A percentile compares a stretch with the other conserved stretches of the same genome.
Conservation (phyloP, 768 basidiomycete genomes). For the Chalciporus chontae region DNA sequence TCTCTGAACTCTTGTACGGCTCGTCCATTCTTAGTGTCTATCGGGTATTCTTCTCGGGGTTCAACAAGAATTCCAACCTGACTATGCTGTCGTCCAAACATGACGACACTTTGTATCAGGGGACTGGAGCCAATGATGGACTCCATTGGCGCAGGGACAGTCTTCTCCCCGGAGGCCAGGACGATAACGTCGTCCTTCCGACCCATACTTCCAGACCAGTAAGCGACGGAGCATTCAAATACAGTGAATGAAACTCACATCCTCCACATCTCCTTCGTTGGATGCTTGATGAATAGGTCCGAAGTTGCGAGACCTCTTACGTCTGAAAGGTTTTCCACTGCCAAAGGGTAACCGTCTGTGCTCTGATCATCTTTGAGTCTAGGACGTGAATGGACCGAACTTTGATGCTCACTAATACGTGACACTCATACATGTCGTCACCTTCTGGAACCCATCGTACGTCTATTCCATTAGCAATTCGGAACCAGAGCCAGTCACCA, state of each 20-base stretch:
- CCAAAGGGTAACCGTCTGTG: background rate
- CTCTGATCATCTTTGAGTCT: background rate
- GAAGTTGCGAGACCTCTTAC: conserved; percentile 35
- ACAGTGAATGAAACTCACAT: conserved; percentile 3
- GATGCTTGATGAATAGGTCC: conserved; percentile 43
- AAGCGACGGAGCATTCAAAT: background rate
- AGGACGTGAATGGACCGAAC: background rate
- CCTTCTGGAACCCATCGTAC: conserved; percentile 30
- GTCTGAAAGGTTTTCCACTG: conserved; percentile 33
- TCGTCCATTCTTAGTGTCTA: conserved; percentile 8
- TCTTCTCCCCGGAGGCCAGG: conserved; percentile 31
- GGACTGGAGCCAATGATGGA: conserved; percentile 13
- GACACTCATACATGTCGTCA: conserved; percentile 32
- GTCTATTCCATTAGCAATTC: conserved; percentile 9
- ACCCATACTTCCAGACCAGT: conserved; percentile 29
- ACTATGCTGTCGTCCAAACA: conserved; percentile 30
- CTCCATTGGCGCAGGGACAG: conserved; percentile 32
- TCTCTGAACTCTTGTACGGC: conserved; percentile 13
- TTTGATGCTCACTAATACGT: conserved; percentile 30
- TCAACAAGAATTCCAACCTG: conserved; percentile 31
- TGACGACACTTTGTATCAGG: conserved; percentile 18
- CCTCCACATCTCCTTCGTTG: conserved; percentile 31
- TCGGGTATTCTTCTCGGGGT: conserved; percentile 13
- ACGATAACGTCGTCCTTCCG: conserved; percentile 33
- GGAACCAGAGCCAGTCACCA: conserved; percentile 17